Evolutionary conservation across 2,329 filamentous ascomycete species (phyloP), one percentile per base, ranked within the genome.

Genomic region (Sporothrix humicola): DNA sequence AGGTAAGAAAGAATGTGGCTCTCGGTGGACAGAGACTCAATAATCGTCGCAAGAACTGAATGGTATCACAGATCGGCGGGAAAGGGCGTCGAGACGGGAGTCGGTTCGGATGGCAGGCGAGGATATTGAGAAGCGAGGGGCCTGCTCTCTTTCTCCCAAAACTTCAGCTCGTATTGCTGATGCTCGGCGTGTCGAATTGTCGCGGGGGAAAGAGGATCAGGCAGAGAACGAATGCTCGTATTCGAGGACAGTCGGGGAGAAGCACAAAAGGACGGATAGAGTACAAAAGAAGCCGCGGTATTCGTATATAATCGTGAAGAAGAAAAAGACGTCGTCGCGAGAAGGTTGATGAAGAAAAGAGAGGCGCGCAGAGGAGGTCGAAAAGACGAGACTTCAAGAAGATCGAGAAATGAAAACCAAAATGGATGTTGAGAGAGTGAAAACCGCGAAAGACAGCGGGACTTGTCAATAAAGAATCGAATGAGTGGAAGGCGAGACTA

Each of bases 401-500:
- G 37, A 73, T 31, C 42, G 26, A 26, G 61, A 56, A 6, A 13
- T 6, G 44, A 26, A 59, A 31, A 48, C 59, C 46, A 26, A 13
- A 65, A 61, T 8, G 15, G 5, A 70, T 71, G 50, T 68, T 46
- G 69, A 44, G 52, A 10, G 52, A 61, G 61, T 17, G 23, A 37
- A 26, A 48, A 31, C n/a, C 59, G 48, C 72, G 50, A 59, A 37
- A 68, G 68, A 56, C 58, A 72, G 71, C 66, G 69, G 71, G 31
- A 37, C 31, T 37, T 37, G 4, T 37, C 31, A 23, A 26, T 69
- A 72, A 69, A 73, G 58, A 66, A 73, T 68, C 31, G 61, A 85
- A 84, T 82, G 84, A 85, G 82, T 82, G 84, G 78, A 82, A 80
- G 79, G 77, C 79, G 83, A 85, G 84, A 82, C 84, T 85, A 85